phyloP scores from a whole-genome alignment of 2,329 filamentous ascomycete species.

The Apiospora aurea region DNA sequence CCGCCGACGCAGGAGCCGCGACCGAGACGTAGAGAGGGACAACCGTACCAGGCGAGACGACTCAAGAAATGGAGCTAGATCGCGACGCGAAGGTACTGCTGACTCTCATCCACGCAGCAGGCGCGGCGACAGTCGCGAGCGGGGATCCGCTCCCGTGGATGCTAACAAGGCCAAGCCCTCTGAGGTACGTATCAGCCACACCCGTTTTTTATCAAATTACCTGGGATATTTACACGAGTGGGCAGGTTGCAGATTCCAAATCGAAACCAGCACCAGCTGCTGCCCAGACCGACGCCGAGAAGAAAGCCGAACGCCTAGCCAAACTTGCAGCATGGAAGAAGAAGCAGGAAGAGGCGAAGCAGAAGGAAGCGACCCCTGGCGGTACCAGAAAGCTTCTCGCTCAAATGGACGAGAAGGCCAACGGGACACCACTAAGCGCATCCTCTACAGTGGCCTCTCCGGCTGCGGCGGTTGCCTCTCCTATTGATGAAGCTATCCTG shows the following conservation, averaged over 20 bases:
- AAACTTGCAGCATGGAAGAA: constrained; percentile 93
- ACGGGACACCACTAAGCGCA: constrained; percentile 49
- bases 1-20: constrained; percentile 68
- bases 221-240: constrained; percentile 35
- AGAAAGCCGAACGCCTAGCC: constrained; percentile 80
- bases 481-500: constrained; percentile 51
- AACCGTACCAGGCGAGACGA: constrained; percentile 75
- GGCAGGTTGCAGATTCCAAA: constrained; percentile 59
- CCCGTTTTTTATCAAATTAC: not conserved
- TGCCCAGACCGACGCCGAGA: constrained; percentile 72
- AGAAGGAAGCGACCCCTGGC: constrained; percentile 70
- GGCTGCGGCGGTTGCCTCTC: constrained; percentile 58
- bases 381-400: constrained; percentile 72
- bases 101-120: constrained; percentile 72
- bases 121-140: constrained; percentile 67
- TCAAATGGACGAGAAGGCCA: constrained; percentile 76
- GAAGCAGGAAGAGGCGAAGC: constrained; percentile 81
- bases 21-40: constrained; percentile 62
- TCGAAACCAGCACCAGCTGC: constrained; percentile 54
- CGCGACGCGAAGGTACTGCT: constrained; percentile 73
- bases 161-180: constrained; percentile 56
- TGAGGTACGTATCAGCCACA: constrained; percentile 57
- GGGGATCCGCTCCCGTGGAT: constrained; percentile 59
- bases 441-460: constrained; percentile 58
- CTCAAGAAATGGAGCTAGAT: constrained; percentile 70